Conservation (phyloP, 768 basidiomycete species). For the Russula sp. region DNA sequence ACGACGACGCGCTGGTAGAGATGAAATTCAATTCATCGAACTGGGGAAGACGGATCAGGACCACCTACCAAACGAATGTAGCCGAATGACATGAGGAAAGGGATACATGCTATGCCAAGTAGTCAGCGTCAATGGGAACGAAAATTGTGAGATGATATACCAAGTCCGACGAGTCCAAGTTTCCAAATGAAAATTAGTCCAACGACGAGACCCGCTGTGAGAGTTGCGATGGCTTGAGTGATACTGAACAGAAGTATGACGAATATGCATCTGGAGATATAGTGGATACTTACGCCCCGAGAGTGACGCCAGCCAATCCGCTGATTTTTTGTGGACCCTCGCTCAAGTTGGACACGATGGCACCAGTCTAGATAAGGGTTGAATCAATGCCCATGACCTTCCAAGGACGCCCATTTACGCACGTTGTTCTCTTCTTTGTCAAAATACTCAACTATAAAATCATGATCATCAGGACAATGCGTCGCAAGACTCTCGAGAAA, state of each 20-base stretch:
- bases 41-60: background rate
- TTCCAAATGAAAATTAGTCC: conserved; percentile 72
- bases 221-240: conserved; percentile 62
- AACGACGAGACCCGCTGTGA: conserved; percentile 61
- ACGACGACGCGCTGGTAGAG: conserved; percentile 66
- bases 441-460: conserved; percentile 64
- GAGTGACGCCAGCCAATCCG: conserved; percentile 76
- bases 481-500: background rate
- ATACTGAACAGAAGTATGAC: conserved; percentile 40
- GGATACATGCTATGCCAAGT: conserved; percentile 48
- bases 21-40: background rate
- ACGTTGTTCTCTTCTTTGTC: conserved; percentile 76
- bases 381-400: conserved; percentile 11
- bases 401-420: conserved; percentile 29
- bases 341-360: conserved; percentile 65
- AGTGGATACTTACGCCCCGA: conserved; percentile 49
- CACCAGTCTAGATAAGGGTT: conserved; percentile 50
- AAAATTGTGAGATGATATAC: conserved; percentile 32
- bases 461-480: conserved; percentile 12
- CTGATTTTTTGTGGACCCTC: conserved; percentile 83
- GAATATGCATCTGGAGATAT: conserved; percentile 25
- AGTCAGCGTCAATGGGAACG: background rate
- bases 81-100: conserved; percentile 61
- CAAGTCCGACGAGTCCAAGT: conserved; percentile 75
- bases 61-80: conserved; percentile 69